Base-by-base conservation (phyloP, 129 eudicot species). In the Pulicaria dysenterica region DNA sequence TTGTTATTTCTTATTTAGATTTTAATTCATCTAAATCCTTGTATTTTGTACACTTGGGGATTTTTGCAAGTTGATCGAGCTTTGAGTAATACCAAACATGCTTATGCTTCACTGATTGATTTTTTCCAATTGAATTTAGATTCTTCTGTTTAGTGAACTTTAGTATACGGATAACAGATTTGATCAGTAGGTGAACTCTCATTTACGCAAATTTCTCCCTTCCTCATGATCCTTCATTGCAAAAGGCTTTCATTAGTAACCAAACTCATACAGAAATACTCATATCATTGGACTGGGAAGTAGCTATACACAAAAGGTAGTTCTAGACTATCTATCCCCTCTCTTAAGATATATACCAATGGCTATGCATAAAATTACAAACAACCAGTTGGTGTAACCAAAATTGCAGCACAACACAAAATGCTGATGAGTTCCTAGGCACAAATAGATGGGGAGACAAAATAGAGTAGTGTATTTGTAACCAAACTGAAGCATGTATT, bases 11-110 rank as follows among this genome's bases (percentile, higher is more conserved):
- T 19, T 45, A 7, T 38, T 70, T 70, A 40, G 51, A 42, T 13
- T 24, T 24, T 24, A 24, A 24, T 24, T 24, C 31, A 24, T 24
- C 31, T 24, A 24, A n/a, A 3, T 31, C 16, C n/a, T 60, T 17
- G 5, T n/a, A 7, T 59, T 36, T 11, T 12, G 64, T 51, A 7
- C 41, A 48, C 49, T n/a, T 70, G 34, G 73, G 82, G 77, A 63
- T 70, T 62, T 24, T 53, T 53, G 57, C 10, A 31, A 69, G 41
- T 11, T 67, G 6, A 24, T 59, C 44, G 62, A 72, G 24, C 12
- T 31, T 24, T 37, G 51, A 16, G 24, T 73, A 5, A 48, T 14
- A 39, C 31, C 24, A 8, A 70, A 10, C 24, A 5, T 49, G 47
- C 15, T 16, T 5, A 8, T 24, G 44, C 24, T 67, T 47, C 45